These are phyloP conservation scores for Chenopodium album DNA, from an alignment of 148 eudicot species.

Conservation along the genomic window DNA sequence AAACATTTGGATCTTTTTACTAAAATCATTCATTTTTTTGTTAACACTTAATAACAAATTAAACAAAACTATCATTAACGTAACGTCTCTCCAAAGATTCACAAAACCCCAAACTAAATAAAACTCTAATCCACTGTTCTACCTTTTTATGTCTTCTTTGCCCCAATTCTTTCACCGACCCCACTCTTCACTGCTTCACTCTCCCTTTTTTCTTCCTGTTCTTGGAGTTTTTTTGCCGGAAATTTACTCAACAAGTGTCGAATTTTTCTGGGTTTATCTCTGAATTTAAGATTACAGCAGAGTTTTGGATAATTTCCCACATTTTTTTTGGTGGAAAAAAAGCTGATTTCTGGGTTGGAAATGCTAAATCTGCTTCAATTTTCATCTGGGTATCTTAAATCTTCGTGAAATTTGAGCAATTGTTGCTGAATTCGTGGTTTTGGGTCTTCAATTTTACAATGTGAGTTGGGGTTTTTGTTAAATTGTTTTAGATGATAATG, in stretches of 20 bases:
- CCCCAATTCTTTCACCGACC: slow-evolving; percentile 26
- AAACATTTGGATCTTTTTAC: neutral
- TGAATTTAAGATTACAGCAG: neutral
- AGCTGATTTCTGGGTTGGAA: neutral
- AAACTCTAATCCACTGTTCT: slow-evolving; percentile 14
- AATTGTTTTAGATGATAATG: slow-evolving; percentile 44
- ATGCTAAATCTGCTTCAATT: slow-evolving; percentile 27
- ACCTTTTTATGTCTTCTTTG: slow-evolving; percentile 20
- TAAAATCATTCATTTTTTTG: neutral
- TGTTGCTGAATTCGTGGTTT: neutral
- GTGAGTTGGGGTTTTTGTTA: slow-evolving; percentile 38
- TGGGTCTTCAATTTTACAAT: slow-evolving; percentile 22
- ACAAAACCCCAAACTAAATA: slow-evolving; percentile 46
- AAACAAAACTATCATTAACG: slow-evolving; percentile 33
- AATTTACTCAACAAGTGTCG: slow-evolving; percentile 14
- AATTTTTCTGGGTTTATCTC: slow-evolving; percentile 14
- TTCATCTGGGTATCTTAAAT: slow-evolving; percentile 23
- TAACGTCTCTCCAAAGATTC: slow-evolving; percentile 65
- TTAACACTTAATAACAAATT: neutral
- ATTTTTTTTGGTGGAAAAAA: neutral
- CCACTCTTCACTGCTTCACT: slow-evolving; percentile 32
- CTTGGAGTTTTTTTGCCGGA: slow-evolving; percentile 18
- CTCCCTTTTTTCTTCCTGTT: slow-evolving; percentile 22
- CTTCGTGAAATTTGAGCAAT: slow-evolving; percentile 32
- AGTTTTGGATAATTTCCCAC: neutral